Evolutionary conservation across 164 flowering plant species (phyloP).

Genomic region (Nelumbo lutea): DNA sequence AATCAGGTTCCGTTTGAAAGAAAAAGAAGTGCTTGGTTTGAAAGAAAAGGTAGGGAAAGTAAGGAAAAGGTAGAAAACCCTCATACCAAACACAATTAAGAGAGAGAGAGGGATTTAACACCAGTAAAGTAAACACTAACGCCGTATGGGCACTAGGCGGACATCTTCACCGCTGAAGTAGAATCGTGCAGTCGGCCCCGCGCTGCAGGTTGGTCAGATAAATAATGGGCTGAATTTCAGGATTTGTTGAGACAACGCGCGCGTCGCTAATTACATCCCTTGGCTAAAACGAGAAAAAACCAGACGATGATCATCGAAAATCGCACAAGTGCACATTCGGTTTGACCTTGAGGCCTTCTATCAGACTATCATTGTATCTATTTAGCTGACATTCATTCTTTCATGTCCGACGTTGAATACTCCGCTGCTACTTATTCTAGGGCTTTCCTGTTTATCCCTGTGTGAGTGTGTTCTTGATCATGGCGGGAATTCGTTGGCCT

Average conservation of each 20-base stretch:
- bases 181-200: too few relatives aligned
- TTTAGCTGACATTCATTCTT: background rate
- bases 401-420: background rate
- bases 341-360: background rate
- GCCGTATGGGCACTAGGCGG: too few relatives aligned
- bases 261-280: too few relatives aligned
- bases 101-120: too few relatives aligned
- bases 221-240: background rate
- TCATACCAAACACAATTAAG: too few relatives aligned
- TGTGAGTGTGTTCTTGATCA: constrained; percentile 1
- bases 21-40: too few relatives aligned
- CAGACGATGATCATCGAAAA: background rate
- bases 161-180: too few relatives aligned
- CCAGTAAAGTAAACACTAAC: too few relatives aligned
- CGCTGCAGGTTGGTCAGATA: background rate
- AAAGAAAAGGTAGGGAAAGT: too few relatives aligned
- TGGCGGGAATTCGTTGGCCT: constrained; percentile 54
- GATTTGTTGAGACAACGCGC: too few relatives aligned
- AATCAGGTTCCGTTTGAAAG: too few relatives aligned
- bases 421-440: background rate
- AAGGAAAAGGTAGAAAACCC: too few relatives aligned
- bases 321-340: background rate
- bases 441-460: background rate
- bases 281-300: background rate
- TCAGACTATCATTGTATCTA: background rate